Evolutionary conservation across 257 asterid species (phyloP).

Genomic region (Gynochthodes officinalis): DNA sequence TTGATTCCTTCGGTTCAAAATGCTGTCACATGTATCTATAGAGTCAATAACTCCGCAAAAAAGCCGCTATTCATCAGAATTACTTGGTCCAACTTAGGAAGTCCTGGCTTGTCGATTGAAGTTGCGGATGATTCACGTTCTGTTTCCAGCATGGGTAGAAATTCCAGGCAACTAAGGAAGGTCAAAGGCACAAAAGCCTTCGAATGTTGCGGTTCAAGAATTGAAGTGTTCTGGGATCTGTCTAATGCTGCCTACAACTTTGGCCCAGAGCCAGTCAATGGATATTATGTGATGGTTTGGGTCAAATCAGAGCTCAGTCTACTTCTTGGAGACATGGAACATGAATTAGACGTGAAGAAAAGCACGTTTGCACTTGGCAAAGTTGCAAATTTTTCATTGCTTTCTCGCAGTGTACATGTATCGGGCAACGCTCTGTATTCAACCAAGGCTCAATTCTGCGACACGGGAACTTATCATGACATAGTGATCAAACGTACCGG

Average conservation of each 20-base stretch:
- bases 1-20: conserved; percentile 38
- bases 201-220: conserved; percentile 29
- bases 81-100: conserved; percentile 43
- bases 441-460: conserved; percentile 58
- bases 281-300: conserved; percentile 41
- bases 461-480: conserved; percentile 51
- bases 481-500: conserved; percentile 42
- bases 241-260: conserved; percentile 38
- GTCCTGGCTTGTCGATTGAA: conserved; percentile 41
- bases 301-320: conserved; percentile 47
- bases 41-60: conserved; percentile 37
- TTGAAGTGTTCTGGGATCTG: conserved; percentile 71
- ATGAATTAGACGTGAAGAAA: conserved; percentile 30
- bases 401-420: conserved; percentile 49
- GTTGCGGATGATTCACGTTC: conserved; percentile 41
- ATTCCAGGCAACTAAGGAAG: conserved; percentile 23
- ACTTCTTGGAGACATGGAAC: conserved; percentile 49
- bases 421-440: conserved; percentile 45
- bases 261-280: conserved; percentile 67
- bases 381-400: conserved; percentile 28
- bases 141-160: conserved; percentile 28
- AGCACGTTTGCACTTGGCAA: conserved; percentile 8
- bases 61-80: conserved; percentile 41
- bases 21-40: conserved; percentile 51
- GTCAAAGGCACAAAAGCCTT: conserved; percentile 38